Conservation (phyloP, 1,284 basidiomycete species). For the Grifola frondosa region DNA sequence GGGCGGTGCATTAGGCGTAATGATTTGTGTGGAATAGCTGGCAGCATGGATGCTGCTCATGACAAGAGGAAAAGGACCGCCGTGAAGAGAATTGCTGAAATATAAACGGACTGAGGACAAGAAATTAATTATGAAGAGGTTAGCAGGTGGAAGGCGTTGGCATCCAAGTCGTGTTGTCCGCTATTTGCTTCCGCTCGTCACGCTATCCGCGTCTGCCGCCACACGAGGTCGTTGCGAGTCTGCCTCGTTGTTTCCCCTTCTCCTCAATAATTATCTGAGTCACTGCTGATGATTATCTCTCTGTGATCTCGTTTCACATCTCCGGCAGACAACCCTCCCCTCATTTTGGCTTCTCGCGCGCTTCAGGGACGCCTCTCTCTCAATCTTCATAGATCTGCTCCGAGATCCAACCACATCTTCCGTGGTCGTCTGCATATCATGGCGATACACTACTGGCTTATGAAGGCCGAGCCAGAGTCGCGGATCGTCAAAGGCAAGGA, state of each 20-base stretch:
- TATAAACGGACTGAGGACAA: constrained; percentile 3
- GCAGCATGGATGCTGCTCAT: constrained; percentile 35
- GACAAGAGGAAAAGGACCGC: constrained; percentile 23
- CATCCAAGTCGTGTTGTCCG: constrained; percentile 32
- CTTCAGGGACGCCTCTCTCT: not conserved
- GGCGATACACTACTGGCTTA: constrained; percentile 62
- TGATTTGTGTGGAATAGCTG: constrained; percentile 19
- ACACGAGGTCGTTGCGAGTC: constrained; percentile 10
- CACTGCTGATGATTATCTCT: not conserved
- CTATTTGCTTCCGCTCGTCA: constrained; percentile 29
- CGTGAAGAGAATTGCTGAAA: not conserved
- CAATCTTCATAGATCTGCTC: not conserved
- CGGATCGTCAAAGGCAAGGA: constrained; percentile 88
- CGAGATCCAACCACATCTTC: too few species aligned
- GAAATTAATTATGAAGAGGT: constrained; percentile 13
- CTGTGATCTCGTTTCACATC: constrained; percentile 9
- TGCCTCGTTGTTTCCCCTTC: not conserved
- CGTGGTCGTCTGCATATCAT: constrained; percentile 8
- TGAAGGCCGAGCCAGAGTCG: constrained; percentile 91
- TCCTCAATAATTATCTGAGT: not conserved
- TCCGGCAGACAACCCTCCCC: not conserved
- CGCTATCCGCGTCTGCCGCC: constrained; percentile 15
- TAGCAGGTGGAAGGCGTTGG: constrained; percentile 27
- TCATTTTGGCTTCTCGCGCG: not conserved
- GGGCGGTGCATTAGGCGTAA: constrained; percentile 14